Conservation (phyloP, 2,329 filamentous ascomycete genomes). For the Aureobasidium sp. region DNA sequence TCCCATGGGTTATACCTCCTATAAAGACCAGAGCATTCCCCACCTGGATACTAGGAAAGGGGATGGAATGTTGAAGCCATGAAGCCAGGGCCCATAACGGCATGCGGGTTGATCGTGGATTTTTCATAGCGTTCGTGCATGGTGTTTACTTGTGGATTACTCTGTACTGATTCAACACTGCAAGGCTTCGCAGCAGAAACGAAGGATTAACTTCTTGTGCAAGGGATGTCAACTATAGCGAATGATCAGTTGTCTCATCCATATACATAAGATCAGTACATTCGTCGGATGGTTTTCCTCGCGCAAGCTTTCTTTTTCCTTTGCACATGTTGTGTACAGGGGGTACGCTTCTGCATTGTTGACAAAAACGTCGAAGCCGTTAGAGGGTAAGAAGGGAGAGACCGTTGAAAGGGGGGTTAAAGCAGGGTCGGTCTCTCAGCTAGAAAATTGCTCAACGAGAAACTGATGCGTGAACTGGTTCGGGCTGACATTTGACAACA, state of each 20-base stretch:
- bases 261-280: neutral
- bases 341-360: conserved; percentile 2
- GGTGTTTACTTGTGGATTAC: neutral
- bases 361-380: conserved; percentile 6
- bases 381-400: conserved; percentile 1
- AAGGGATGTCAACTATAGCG: neutral
- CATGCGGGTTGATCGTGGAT: conserved; percentile 4
- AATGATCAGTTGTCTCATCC: neutral
- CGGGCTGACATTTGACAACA: neutral
- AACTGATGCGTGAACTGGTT: neutral
- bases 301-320: neutral
- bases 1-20: conserved; percentile 3
- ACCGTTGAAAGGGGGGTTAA: conserved; percentile 1
- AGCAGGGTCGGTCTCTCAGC: neutral
- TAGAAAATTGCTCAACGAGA: neutral
- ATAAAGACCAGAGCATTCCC: conserved; percentile 7
- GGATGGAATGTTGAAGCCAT: conserved; percentile 11
- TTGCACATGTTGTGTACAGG: conserved; percentile 7
- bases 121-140: conserved; percentile 7
- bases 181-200: neutral
- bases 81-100: conserved; percentile 10
- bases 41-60: conserved; percentile 5
- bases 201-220: neutral
- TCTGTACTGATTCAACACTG: neutral
- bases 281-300: neutral